These are phyloP conservation scores for Ophiosphaerella korrae DNA, from an alignment of 2,329 filamentous ascomycete species.

Conservation along the genomic window DNA sequence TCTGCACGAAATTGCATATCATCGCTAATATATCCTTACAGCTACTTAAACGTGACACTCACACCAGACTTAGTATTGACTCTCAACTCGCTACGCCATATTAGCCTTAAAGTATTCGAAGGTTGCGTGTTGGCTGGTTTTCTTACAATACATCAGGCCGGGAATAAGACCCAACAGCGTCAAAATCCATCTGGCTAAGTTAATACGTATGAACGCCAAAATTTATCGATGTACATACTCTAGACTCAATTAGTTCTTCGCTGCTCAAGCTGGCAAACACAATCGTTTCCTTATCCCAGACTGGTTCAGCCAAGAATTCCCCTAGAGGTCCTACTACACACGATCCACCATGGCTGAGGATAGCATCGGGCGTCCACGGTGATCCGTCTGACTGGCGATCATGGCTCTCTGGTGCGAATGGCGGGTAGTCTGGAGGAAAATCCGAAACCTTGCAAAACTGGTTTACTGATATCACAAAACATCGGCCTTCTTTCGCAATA, in stretches of 20 bases:
- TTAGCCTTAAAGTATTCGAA: not conserved
- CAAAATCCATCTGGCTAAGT: slow-evolving; percentile 48
- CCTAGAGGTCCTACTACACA: slow-evolving; percentile 51
- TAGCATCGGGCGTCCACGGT: slow-evolving; percentile 45
- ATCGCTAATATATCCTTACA: not conserved
- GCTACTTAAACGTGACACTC: slow-evolving; percentile 10
- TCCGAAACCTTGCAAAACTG: slow-evolving; percentile 50
- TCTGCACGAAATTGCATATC: not conserved
- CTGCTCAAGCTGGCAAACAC: slow-evolving; percentile 46
- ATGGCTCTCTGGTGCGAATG: slow-evolving; percentile 47
- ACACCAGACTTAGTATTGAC: slow-evolving; percentile 19
- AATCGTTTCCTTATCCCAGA: slow-evolving; percentile 50
- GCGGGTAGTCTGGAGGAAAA: slow-evolving; percentile 51
- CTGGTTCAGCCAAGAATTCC: slow-evolving; percentile 46
- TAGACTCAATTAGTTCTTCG: slow-evolving; percentile 45
- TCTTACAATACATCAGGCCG: slow-evolving; percentile 51
- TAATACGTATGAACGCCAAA: not conserved
- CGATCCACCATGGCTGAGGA: slow-evolving; percentile 50
- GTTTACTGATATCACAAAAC: slow-evolving; percentile 52
- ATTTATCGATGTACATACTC: slow-evolving; percentile 25
- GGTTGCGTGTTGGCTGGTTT: not conserved
- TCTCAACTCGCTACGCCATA: slow-evolving; percentile 11
- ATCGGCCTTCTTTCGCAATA: slow-evolving; percentile 54
- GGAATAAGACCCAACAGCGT: slow-evolving; percentile 50
- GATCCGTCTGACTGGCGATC: slow-evolving; percentile 48